phyloP scores from a whole-genome alignment of 192 early-diverging fungal genomes.

The Phlyctochytrium arcticum region DNA sequence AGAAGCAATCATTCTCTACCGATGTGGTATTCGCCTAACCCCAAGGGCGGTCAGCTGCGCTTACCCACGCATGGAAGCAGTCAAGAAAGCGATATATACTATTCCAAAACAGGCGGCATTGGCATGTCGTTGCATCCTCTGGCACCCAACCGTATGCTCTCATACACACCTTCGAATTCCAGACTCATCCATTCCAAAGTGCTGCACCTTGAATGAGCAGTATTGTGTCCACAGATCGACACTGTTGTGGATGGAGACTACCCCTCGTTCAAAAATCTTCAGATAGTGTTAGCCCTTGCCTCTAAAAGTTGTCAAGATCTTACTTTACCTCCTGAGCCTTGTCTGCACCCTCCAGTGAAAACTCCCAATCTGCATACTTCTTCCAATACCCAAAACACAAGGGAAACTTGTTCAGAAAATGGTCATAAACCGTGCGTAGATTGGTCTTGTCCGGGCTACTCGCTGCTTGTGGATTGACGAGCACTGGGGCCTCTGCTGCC shows the following conservation, averaged over 20 bases:
- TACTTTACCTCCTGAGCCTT: constrained; percentile 56
- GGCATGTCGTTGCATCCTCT: too few relatives aligned
- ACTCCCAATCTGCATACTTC: constrained; percentile 67
- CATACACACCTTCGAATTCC: constrained; percentile 56
- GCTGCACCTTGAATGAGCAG: constrained; percentile 57
- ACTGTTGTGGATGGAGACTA: constrained; percentile 61
- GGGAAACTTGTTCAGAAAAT: constrained; percentile 66
- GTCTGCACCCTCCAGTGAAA: constrained; percentile 45
- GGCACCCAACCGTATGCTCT: too few relatives aligned
- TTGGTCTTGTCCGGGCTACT: constrained; percentile 43
- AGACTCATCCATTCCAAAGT: constrained; percentile 40
- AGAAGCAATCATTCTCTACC: too few relatives aligned
- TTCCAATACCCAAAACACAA: constrained; percentile 80
- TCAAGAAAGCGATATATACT: too few relatives aligned
- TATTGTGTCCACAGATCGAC: constrained; percentile 74
- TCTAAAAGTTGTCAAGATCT: background rate
- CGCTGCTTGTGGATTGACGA: constrained; percentile 46
- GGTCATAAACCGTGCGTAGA: constrained; percentile 57
- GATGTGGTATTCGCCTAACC: too few relatives aligned
- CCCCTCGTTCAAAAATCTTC: constrained; percentile 70
- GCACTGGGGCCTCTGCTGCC: constrained; percentile 53
- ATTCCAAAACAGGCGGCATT: too few relatives aligned
- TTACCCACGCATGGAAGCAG: too few relatives aligned
- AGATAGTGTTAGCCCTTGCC: background rate
- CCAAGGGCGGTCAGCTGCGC: too few relatives aligned